Base-by-base conservation (phyloP, 179 eudicot genomes). In the Drosera spatulata region DNA sequence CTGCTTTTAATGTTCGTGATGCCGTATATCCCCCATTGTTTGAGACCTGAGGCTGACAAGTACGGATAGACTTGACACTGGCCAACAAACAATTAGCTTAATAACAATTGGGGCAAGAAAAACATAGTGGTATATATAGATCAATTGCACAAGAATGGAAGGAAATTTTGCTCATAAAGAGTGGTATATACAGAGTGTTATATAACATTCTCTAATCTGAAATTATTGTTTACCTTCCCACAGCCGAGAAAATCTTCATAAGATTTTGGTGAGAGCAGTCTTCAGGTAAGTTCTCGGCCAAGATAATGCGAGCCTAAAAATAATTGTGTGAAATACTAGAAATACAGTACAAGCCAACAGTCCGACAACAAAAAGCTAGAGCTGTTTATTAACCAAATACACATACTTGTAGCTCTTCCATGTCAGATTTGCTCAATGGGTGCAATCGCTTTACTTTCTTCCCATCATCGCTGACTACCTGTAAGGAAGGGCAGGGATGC, bases 391-490 rank as follows among this genome's bases (percentile, higher is more conserved):
- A 39, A 2, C 9, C 11, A 44, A 55, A 42, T 41, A 39, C 46
- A 71, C 87, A 58, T 82, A 93, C 99, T 73, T 86, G 95, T 69
- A 93, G 70, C 77, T 86, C 99, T 72, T 93, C 95, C 96, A 93
- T 80, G 63, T 88, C 86, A 68, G 95, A 22, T 22, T 22, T 22
- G 33, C 33, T 70, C 63, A 93, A 53, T 22, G 91, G 99, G 68
- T 80, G 74, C 63, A 68, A 67, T 40, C 99, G 96, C 71, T 70
- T 84, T 59, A 93, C 95, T 77, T 86, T 93, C 73, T 84, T 88
- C 62, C 96, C 96, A 77, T 93, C 99, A 59, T 88, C 96, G 75
- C 93, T 93, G 65, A 93, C 96, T 66, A 80, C 84, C 99, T 93
- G 75, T 38, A 54, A 58, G 51, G 33, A 22, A 22, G 33, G 33